Evolutionary conservation across 768 basidiomycete genomes (phyloP), one percentile per base, ranked within the genome.

Genomic region (Mycena floridula): DNA sequence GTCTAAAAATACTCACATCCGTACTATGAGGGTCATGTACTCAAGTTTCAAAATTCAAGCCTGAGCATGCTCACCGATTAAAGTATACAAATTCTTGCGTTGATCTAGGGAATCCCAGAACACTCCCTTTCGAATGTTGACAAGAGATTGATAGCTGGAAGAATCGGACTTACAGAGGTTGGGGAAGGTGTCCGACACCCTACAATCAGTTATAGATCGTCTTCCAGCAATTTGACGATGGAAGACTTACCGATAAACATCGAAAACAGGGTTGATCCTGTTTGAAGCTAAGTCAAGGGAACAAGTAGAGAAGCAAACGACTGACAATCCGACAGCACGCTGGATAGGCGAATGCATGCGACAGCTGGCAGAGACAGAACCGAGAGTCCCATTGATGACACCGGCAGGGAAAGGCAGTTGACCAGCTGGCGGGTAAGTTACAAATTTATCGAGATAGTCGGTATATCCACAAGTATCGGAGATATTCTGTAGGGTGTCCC

Each of bases 61-160:
- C 28, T 9, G 11, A 32, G 28, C 16, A 32, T 4, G 22, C 63
- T 37, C 45, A 69, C 69, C 74, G 58, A 43, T 77, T 77, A 60
- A 77, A 77, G 54, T 77, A 77, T 25, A 77, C 61, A 48, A 77
- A 78, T 48, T 77, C 59, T 53, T 77, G 74, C 2, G 73, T 77
- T 6, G 72, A 68, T 12, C 74, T 70, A n/a, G 83, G 82, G 68
- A 81, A 84, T 7, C 84, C 84, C 16, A 85, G 72, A 20, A 85
- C 82, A 45, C 72, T 73, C 73, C 74, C 73, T 73, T 36, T 18
- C 42, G 2, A 24, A 37, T 4, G 35, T 3, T 28, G 38, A 42
- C 21, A 23, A 38, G 16, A 6, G 13, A 2, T n/a, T 24, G 37
- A 38, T 18, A 25, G 23, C 24, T 8, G 30, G 13, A 16, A 39